Evolutionary conservation across 2,329 filamentous ascomycete species (phyloP).

Genomic region (Alternaria tenuissima): DNA sequence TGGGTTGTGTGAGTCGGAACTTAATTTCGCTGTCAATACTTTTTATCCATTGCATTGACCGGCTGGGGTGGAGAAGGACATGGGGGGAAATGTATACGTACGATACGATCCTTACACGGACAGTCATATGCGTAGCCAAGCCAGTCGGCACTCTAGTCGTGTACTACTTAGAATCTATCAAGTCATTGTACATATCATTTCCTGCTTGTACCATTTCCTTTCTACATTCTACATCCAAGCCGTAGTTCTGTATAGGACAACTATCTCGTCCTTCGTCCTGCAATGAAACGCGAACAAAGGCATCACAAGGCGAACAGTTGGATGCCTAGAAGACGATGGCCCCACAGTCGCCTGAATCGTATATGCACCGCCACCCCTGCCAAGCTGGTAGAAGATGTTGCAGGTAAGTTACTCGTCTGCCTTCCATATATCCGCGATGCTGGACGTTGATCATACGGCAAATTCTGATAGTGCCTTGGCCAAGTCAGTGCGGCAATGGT

Average conservation of each 20-base stretch:
- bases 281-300: not conserved
- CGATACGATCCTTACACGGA: not conserved
- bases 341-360: not conserved
- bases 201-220: not conserved
- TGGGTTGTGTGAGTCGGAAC: conserved; percentile 15
- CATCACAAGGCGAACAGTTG: not conserved
- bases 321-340: not conserved
- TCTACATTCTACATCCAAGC: not conserved
- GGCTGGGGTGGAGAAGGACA: conserved; percentile 5
- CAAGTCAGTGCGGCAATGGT: not conserved
- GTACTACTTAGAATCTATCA: not conserved
- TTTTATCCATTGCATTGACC: conserved; percentile 30
- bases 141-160: conserved; percentile 1
- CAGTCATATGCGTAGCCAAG: not conserved
- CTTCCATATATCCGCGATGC: not conserved
- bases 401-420: not conserved
- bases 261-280: not conserved
- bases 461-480: not conserved
- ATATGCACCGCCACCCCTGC: not conserved
- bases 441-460: not conserved
- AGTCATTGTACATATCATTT: not conserved
- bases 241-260: not conserved
- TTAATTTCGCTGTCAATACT: conserved; percentile 40
- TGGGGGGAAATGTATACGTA: not conserved
- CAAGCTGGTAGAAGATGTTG: not conserved